Conservation (phyloP, 257 asterid genomes). For the Mentha longifolia region DNA sequence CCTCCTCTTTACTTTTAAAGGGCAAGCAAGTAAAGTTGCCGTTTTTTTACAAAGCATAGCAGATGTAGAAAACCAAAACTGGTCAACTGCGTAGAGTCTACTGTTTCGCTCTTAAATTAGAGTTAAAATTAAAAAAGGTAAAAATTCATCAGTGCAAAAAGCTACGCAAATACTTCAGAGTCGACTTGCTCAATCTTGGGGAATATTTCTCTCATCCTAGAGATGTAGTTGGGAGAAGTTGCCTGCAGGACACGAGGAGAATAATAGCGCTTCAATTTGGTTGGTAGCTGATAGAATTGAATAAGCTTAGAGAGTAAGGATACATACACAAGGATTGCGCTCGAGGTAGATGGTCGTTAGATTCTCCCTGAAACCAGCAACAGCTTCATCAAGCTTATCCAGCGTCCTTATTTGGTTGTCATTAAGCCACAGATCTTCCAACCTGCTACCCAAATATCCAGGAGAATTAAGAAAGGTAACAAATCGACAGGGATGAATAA, state of each 20-base stretch:
- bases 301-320: not conserved
- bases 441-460: slow-evolving; percentile 53
- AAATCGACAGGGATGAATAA: not conserved
- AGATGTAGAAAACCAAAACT: not conserved
- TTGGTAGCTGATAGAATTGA: slow-evolving; percentile 9
- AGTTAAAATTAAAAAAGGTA: not conserved
- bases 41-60: not conserved
- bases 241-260: slow-evolving; percentile 59
- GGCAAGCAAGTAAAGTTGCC: too few species aligned
- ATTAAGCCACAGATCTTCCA: slow-evolving; percentile 97
- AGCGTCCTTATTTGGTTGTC: slow-evolving; percentile 80
- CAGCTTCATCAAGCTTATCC: slow-evolving; percentile 72
- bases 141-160: slow-evolving; percentile 19
- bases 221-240: slow-evolving; percentile 56
- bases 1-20: too few species aligned
- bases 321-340: slow-evolving; percentile 95
- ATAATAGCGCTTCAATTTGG: slow-evolving; percentile 14
- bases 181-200: slow-evolving; percentile 86
- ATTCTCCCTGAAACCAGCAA: slow-evolving; percentile 65
- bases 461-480: slow-evolving; percentile 24
- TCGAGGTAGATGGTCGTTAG: slow-evolving; percentile 93
- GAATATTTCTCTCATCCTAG: slow-evolving; percentile 67
- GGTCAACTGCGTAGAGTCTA: slow-evolving; percentile 2
- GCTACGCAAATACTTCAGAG: slow-evolving; percentile 65
- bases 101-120: slow-evolving; percentile 5